Percentiles rank a stretch among this genome's conserved stretches.
These are phyloP conservation scores for Aphanomyces euteiches DNA, from an alignment of 352 stramenopile genomes.

Conservation along the genomic window DNA sequence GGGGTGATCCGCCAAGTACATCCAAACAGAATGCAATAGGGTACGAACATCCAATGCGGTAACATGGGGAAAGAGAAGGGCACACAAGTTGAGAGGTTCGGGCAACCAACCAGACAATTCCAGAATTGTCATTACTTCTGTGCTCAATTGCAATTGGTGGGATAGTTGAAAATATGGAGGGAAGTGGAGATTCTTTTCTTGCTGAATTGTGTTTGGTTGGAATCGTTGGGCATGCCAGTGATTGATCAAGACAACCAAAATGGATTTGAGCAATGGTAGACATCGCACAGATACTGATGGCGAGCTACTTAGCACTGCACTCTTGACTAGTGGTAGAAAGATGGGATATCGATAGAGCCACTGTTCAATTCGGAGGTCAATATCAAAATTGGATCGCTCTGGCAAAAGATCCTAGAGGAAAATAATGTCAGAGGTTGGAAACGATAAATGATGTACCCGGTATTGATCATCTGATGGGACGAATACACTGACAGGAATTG, in stretches of 20 bases:
- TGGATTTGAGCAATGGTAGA: constrained; percentile 70
- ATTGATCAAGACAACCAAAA: constrained; percentile 64
- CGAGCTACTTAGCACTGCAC: constrained; percentile 39
- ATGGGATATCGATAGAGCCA: constrained; percentile 79
- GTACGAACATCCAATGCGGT: constrained; percentile 63
- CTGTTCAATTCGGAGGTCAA: constrained; percentile 77
- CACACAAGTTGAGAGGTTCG: constrained; percentile 41
- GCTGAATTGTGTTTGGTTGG: constrained; percentile 58
- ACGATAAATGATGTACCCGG: constrained; percentile 32
- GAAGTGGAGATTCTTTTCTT: constrained; percentile 63
- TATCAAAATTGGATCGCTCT: constrained; percentile 76
- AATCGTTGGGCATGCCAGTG: constrained; percentile 64
- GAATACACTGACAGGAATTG: constrained; percentile 54
- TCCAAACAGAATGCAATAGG: constrained; percentile 82
- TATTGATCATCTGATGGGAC: constrained; percentile 74
- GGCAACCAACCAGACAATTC: constrained; percentile 59
- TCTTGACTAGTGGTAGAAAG: constrained; percentile 57
- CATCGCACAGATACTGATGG: constrained; percentile 50
- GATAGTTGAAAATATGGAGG: constrained; percentile 77
- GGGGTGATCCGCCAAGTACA: constrained; percentile 73
- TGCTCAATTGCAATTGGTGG: constrained; percentile 64
- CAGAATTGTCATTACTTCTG: constrained; percentile 60
- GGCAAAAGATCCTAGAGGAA: constrained; percentile 55
- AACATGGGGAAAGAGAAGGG: constrained; percentile 62
- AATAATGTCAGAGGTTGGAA: not conserved